phyloP scores from a whole-genome alignment of 2,329 filamentous ascomycete genomes.

The Juglanconis juglandina region DNA sequence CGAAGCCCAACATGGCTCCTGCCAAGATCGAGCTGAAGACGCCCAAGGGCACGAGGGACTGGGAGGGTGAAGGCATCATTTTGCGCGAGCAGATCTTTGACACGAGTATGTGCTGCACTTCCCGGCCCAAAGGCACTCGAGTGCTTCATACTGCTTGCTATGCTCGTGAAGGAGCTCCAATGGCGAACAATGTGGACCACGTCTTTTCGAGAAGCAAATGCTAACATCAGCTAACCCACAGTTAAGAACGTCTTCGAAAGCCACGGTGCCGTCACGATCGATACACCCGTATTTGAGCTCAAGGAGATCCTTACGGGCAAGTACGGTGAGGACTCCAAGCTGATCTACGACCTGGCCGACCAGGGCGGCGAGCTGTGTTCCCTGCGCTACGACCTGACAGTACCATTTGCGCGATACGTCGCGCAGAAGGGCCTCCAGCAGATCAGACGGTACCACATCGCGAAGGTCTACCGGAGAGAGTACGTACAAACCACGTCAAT shows the following conservation, averaged over 20 bases:
- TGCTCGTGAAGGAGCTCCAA: too few relatives aligned
- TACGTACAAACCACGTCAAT: constrained; percentile 54
- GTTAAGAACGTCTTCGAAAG: constrained; percentile 79
- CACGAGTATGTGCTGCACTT: constrained; percentile 17
- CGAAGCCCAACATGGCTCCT: constrained; percentile 11
- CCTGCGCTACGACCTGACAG: constrained; percentile 81
- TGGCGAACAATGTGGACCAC: too few relatives aligned
- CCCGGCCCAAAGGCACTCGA: not conserved
- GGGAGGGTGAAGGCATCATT: constrained; percentile 24
- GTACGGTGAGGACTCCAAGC: constrained; percentile 88
- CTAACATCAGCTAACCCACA: constrained; percentile 45
- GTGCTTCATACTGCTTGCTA: not conserved
- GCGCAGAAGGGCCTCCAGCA: constrained; percentile 79
- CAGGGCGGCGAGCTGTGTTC: constrained; percentile 83
- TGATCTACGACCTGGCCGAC: constrained; percentile 86
- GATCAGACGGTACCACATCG: constrained; percentile 94
- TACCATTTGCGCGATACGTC: constrained; percentile 87
- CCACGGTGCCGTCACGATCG: constrained; percentile 75
- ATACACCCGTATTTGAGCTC: constrained; percentile 82
- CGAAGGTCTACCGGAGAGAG: constrained; percentile 76
- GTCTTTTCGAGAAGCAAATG: not conserved
- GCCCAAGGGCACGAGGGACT: constrained; percentile 27
- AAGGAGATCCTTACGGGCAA: constrained; percentile 84
- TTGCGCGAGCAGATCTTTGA: constrained; percentile 26
- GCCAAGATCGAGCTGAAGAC: constrained; percentile 23